A percentile compares a stretch with the other conserved stretches of the same genome.
These are phyloP conservation scores for Saccharomycopsis oosterbeekiorum DNA, from an alignment of 805 yeast genomes.

Conservation along the genomic window DNA sequence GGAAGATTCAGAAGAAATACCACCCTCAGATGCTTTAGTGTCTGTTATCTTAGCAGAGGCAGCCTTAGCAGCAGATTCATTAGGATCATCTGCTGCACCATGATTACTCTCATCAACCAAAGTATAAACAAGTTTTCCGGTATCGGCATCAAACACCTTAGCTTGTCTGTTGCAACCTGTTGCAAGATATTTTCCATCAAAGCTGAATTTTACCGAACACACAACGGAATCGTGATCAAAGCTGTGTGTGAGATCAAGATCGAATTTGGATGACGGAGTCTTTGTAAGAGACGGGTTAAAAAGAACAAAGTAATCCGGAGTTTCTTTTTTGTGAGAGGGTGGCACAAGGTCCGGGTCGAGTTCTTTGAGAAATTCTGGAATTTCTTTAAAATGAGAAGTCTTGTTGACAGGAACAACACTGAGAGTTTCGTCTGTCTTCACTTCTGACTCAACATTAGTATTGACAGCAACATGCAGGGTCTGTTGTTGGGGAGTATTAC, in stretches of 20 bases:
- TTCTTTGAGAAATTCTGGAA: constrained; percentile 68
- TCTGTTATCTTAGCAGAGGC: neutral
- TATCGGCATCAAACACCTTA: constrained; percentile 84
- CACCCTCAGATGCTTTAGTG: constrained; percentile 3
- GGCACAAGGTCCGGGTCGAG: constrained; percentile 71
- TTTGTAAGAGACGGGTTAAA: constrained; percentile 82
- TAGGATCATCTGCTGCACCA: constrained; percentile 22
- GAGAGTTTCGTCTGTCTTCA: constrained; percentile 21
- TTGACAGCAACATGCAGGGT: constrained; percentile 14
- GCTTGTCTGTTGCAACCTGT: constrained; percentile 96
- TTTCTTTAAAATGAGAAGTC: constrained; percentile 22
- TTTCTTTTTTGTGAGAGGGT: constrained; percentile 70
- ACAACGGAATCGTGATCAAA: constrained; percentile 91
- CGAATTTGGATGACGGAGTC: constrained; percentile 33
- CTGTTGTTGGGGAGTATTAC: neutral
- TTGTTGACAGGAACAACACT: constrained; percentile 41
- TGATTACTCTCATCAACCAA: constrained; percentile 68
- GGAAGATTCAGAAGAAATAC: constrained; percentile 2
- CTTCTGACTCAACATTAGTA: constrained; percentile 19
- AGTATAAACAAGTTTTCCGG: constrained; percentile 82
- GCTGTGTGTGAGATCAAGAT: constrained; percentile 81
- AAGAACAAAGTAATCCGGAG: constrained; percentile 75
- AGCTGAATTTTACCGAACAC: constrained; percentile 89
- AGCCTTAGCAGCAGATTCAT: neutral
- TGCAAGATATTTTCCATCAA: constrained; percentile 86